These are phyloP conservation scores for Seiridium unicorne DNA, from an alignment of 2,329 filamentous ascomycete genomes.

Conservation along the genomic window DNA sequence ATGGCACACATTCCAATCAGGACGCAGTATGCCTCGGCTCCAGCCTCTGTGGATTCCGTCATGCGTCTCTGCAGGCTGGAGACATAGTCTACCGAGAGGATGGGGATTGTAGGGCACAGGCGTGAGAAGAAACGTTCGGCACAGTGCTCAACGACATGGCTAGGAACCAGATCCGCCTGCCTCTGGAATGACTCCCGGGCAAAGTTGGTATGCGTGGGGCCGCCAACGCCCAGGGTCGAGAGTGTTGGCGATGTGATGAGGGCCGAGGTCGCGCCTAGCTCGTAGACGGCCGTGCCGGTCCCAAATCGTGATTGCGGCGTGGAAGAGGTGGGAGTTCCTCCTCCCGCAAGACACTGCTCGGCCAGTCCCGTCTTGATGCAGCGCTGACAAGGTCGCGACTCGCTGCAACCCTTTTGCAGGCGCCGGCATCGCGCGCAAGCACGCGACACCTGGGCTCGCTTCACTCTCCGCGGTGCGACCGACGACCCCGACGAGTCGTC, in stretches of 20 bases:
- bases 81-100: conserved; percentile 37
- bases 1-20: conserved; percentile 38
- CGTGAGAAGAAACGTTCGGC: conserved; percentile 36
- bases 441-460: conserved; percentile 39
- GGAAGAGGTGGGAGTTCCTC: conserved; percentile 6
- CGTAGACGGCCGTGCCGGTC: conserved; percentile 4
- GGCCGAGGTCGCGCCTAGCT: conserved; percentile 5
- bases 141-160: conserved; percentile 34
- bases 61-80: conserved; percentile 23
- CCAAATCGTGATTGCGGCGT: conserved; percentile 5
- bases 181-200: conserved; percentile 24
- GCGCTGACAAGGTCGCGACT: conserved; percentile 40
- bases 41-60: conserved; percentile 20
- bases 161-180: conserved; percentile 31
- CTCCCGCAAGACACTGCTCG: conserved; percentile 31
- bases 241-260: conserved; percentile 12
- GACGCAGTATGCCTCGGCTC: conserved; percentile 33
- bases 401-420: conserved; percentile 42
- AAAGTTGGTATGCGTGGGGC: conserved; percentile 19
- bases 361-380: conserved; percentile 40
- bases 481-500: background rate
- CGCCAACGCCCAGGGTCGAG: conserved; percentile 16
- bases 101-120: conserved; percentile 41
- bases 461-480: conserved; percentile 16
- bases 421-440: conserved; percentile 42